Evolutionary conservation across 805 yeast genomes (phyloP), one percentile per base, ranked within the genome.

Genomic region (Zygosaccharomyces pseudorouxii): DNA sequence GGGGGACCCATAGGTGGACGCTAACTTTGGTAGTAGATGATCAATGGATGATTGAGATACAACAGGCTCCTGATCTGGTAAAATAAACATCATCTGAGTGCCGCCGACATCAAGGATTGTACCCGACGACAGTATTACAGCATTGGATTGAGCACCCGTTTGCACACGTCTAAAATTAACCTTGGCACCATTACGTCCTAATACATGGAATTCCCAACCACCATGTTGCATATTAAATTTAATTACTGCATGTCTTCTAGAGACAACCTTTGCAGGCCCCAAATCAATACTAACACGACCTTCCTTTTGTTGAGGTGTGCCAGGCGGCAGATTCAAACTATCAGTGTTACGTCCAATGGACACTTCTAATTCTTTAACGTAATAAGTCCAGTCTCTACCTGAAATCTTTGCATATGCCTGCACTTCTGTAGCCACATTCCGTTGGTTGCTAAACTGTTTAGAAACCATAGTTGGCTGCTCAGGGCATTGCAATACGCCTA

Each of bases 331-430:
- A 18, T 41, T 41, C 6, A 41, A 33, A 37, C 47, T 55, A 35
- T 70, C 71, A 2, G 96, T 86, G 59, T 84, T 84, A 59, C 99
- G 77, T n/a, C 99, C 99, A 49, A 93, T 86, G 1, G 84, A 71
- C 4, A 92, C 78, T 25, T 77, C 77, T 45, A 92, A 72, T 14
- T 81, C 74, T 63, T 90, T 88, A 38, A 93, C 97, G 62, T 89
- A 93, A 64, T 77, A 93, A 1, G 99, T 92, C 99, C 99, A 93
- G 60, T 81, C 81, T 30, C 77, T 71, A 38, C 99, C 99, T 0
- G 97, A 90, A 42, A 93, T 84, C 67, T 93, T 93, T 30, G 97
- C 99, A 67, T 92, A 93, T 0, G 99, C 99, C 70, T 90, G 96
- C n/a, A 93, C 90, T 64, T 90, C 96, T 4, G 74, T 63, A 33